Evolutionary conservation across 805 yeast genomes (phyloP).

Genomic region (Ogataea allantospora): DNA sequence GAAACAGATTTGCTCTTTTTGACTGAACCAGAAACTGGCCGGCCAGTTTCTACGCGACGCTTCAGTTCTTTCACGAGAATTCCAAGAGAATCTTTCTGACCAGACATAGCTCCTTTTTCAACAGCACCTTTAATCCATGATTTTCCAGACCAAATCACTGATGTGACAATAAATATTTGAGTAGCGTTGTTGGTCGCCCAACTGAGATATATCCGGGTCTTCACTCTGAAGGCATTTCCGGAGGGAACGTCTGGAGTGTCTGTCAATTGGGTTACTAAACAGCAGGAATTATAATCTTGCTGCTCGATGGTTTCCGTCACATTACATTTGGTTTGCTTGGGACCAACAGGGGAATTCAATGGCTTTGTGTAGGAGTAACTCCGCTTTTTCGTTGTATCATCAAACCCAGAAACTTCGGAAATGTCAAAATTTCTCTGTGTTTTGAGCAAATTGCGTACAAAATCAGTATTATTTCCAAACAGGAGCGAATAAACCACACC

Average conservation of each 20-base stretch:
- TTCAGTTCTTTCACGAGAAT: constrained; percentile 48
- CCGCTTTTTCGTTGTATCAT: constrained; percentile 37
- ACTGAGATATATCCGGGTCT: constrained; percentile 53
- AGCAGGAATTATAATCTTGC: constrained; percentile 45
- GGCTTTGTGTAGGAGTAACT: constrained; percentile 62
- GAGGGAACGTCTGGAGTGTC: constrained; percentile 83
- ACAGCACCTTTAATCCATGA: constrained; percentile 78
- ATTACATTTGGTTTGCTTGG: constrained; percentile 67
- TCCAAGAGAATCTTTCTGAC: constrained; percentile 61
- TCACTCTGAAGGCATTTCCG: constrained; percentile 63
- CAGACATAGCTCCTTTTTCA: constrained; percentile 71
- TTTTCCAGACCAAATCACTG: constrained; percentile 68
- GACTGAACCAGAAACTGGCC: constrained; percentile 4
- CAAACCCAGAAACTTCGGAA: constrained; percentile 44
- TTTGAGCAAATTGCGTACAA: constrained; percentile 43
- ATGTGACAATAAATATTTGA: constrained; percentile 48
- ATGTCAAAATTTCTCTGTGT: constrained; percentile 66
- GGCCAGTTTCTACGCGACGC: constrained; percentile 31
- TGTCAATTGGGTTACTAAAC: constrained; percentile 55
- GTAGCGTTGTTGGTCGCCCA: constrained; percentile 66
- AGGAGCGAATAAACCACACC: constrained; percentile 59
- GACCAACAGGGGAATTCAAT: constrained; percentile 66
- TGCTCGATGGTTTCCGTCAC: constrained; percentile 59
- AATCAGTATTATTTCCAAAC: constrained; percentile 58
- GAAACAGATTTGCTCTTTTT: constrained; percentile 18